Conservation (phyloP, 176 grass and related monocot genomes). For the Ampelocalamus luodianensis region DNA sequence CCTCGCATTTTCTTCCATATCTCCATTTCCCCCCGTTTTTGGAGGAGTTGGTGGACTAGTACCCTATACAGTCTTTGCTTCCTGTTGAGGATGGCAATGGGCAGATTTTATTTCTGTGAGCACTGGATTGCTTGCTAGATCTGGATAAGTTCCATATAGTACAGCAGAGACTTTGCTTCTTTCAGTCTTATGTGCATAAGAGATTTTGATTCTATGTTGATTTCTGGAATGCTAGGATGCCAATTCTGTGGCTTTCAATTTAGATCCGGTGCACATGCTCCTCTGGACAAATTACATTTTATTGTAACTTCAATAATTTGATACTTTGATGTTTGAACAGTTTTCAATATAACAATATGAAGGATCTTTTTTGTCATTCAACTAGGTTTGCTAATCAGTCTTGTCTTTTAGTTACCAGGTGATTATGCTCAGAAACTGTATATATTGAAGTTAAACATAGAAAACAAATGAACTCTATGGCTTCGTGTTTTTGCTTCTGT, state of each 20-base stretch:
- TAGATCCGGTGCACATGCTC: constrained; percentile 19
- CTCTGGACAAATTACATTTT: constrained; percentile 3
- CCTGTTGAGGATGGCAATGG: not conserved
- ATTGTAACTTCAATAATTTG: constrained; percentile 17
- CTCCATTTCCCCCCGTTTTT: not conserved
- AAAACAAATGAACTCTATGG: constrained; percentile 11
- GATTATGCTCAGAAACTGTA: constrained; percentile 15
- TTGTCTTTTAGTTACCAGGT: not conserved
- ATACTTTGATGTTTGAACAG: not conserved
- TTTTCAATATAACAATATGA: not conserved
- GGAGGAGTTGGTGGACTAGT: constrained; percentile 18
- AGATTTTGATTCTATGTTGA: not conserved
- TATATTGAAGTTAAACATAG: constrained; percentile 3
- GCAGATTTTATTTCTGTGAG: not conserved
- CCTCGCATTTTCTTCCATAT: not conserved
- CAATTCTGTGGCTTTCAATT: constrained; percentile 6
- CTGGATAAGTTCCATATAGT: constrained; percentile 7
- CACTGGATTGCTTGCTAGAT: constrained; percentile 34
- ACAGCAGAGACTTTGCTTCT: constrained; percentile 7
- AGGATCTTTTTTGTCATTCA: not conserved
- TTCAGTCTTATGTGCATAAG: not conserved
- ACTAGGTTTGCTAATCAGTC: not conserved
- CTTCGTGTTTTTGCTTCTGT: constrained; percentile 9
- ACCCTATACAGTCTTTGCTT: not conserved
- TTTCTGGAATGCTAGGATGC: not conserved